These are phyloP conservation scores for Lenzites betulinus DNA, from an alignment of 768 basidiomycete species.

Conservation along the genomic window DNA sequence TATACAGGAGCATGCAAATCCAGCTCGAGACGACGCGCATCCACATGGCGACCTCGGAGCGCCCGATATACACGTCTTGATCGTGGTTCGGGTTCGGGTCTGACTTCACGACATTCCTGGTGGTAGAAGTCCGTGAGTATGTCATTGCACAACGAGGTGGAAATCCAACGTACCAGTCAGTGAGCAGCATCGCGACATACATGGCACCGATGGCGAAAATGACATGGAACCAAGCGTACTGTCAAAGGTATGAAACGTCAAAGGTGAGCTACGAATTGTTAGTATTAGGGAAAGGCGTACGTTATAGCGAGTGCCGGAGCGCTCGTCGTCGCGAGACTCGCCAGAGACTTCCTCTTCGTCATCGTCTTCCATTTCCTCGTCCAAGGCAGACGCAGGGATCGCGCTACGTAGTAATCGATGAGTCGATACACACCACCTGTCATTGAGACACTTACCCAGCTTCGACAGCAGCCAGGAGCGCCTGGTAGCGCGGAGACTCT, in stretches of 20 bases:
- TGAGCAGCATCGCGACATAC: constrained; percentile 97
- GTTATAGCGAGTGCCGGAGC: constrained; percentile 91
- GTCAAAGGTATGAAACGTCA: background rate
- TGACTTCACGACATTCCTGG: constrained; percentile 72
- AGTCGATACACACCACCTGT: background rate
- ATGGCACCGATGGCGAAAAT: constrained; percentile 95
- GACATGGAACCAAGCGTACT: constrained; percentile 99
- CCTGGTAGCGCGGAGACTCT: constrained; percentile 90
- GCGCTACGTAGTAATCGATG: constrained; percentile 49
- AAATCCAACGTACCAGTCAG: constrained; percentile 83
- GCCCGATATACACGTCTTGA: constrained; percentile 86
- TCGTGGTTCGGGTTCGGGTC: constrained; percentile 51
- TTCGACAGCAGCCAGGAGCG: constrained; percentile 91
- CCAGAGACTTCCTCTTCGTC: constrained; percentile 75
- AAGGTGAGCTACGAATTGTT: constrained; percentile 5
- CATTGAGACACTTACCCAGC: constrained; percentile 65
- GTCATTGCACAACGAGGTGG: constrained; percentile 6
- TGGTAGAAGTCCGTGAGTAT: background rate
- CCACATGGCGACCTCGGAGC: constrained; percentile 98
- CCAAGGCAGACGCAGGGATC: constrained; percentile 88
- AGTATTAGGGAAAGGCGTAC: constrained; percentile 45
- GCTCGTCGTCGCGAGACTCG: constrained; percentile 89
- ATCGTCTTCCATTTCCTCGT: constrained; percentile 73
- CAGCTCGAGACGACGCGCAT: constrained; percentile 96
- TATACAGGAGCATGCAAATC: constrained; percentile 86